These are phyloP conservation scores for Stachybotrys chlorohalonatus DNA, from an alignment of 2,329 filamentous ascomycete species.

Conservation along the genomic window DNA sequence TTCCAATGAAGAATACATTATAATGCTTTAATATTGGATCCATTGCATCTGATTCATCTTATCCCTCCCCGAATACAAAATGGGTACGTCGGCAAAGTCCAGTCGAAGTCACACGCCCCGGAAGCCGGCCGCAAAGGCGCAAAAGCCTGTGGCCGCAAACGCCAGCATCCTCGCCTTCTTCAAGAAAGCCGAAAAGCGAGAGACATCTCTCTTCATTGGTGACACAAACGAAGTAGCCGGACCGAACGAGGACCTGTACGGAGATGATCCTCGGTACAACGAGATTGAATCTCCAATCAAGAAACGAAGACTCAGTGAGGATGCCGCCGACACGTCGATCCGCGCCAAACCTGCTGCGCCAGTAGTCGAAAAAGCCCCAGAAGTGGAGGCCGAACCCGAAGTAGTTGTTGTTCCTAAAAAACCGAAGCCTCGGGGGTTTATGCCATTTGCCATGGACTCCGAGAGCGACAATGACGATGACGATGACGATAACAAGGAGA, in stretches of 20 bases:
- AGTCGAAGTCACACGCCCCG: conserved; percentile 21
- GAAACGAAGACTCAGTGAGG: conserved; percentile 18
- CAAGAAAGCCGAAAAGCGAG: conserved; percentile 54
- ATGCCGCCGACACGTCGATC: conserved; percentile 3
- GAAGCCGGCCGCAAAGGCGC: conserved; percentile 14
- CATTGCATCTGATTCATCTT: background rate
- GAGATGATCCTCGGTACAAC: conserved; percentile 18
- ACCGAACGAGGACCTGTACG: conserved; percentile 18
- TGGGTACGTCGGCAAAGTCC: conserved; percentile 24
- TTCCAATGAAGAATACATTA: too few relatives aligned
- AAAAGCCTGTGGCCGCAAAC: conserved; percentile 39
- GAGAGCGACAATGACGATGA: conserved; percentile 36
- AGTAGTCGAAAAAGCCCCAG: conserved; percentile 15
- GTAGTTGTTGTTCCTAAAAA: conserved; percentile 5
- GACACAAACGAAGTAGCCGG: conserved; percentile 9
- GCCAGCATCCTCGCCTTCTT: conserved; percentile 67
- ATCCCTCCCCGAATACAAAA: conserved; percentile 6
- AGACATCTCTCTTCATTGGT: conserved; percentile 49
- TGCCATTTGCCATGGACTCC: conserved; percentile 64
- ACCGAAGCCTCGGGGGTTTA: conserved; percentile 15
- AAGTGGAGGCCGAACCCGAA: conserved; percentile 21
- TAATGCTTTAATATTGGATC: too few relatives aligned
- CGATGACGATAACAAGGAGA: background rate
- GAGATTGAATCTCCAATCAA: conserved; percentile 23
- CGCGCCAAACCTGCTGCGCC: conserved; percentile 9